Conservation (phyloP, 2,329 filamentous ascomycete genomes). For the Apiospora marii region DNA sequence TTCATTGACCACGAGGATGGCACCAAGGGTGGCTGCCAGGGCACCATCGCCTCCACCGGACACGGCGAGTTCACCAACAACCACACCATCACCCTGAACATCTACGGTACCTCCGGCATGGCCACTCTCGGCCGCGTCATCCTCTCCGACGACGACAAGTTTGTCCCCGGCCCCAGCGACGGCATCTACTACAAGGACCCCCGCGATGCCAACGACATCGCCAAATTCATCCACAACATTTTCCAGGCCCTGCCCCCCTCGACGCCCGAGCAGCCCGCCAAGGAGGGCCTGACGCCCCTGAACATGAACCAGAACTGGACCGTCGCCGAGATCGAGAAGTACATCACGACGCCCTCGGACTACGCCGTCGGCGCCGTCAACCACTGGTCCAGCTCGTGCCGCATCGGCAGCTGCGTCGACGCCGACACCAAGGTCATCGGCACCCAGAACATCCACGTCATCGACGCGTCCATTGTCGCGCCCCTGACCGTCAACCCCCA, state of each 20-base stretch:
- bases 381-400: constrained; percentile 61
- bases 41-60: constrained; percentile 59
- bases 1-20: constrained; percentile 52
- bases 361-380: constrained; percentile 60
- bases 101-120: constrained; percentile 64
- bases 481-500: constrained; percentile 63
- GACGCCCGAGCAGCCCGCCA: constrained; percentile 39
- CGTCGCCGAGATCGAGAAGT: constrained; percentile 55
- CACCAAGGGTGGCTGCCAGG: constrained; percentile 54
- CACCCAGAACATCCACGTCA: constrained; percentile 58
- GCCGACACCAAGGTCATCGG: constrained; percentile 54
- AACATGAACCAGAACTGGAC: constrained; percentile 56
- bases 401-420: constrained; percentile 59
- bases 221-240: constrained; percentile 57
- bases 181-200: constrained; percentile 57
- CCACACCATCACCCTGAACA: constrained; percentile 61
- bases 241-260: constrained; percentile 51
- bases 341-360: constrained; percentile 55
- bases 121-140: constrained; percentile 55
- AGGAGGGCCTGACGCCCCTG: constrained; percentile 51
- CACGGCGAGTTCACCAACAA: constrained; percentile 47
- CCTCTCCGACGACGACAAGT: constrained; percentile 49
- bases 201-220: constrained; percentile 56
- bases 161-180: constrained; percentile 49
- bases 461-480: constrained; percentile 58